Conservation (phyloP, 345 rosid genomes). For the Limnanthes douglasii region DNA sequence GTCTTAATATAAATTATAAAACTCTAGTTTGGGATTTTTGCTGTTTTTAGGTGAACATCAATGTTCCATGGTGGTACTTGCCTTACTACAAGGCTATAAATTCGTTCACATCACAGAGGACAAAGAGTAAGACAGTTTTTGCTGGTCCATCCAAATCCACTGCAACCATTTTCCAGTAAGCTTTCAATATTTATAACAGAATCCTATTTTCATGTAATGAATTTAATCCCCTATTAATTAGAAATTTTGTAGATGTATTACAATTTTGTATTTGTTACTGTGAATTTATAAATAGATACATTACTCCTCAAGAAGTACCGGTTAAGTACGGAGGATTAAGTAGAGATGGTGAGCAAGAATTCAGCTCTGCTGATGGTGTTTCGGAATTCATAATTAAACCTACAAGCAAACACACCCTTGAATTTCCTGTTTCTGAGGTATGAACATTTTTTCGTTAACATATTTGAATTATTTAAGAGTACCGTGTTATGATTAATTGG, state of each 20-base stretch:
- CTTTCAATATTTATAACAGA: not conserved
- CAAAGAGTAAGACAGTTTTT: conserved; percentile 86
- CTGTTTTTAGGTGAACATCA: conserved; percentile 56
- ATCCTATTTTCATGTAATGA: not conserved
- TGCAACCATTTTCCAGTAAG: conserved; percentile 72
- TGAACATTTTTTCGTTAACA: conserved; percentile 1
- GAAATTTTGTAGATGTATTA: not conserved
- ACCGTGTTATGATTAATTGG: too few species aligned
- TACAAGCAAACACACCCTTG: conserved; percentile 41
- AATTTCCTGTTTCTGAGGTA: conserved; percentile 63
- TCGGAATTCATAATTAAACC: conserved; percentile 53
- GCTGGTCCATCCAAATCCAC: conserved; percentile 70
- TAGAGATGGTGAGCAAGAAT: conserved; percentile 43
- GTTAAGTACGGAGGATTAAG: conserved; percentile 51
- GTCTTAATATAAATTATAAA: not conserved
- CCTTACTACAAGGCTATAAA: conserved; percentile 65
- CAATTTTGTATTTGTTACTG: not conserved
- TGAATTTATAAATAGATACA: conserved; percentile 22
- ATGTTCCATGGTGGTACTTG: conserved; percentile 98
- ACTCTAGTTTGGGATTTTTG: not conserved
- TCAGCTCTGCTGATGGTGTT: conserved; percentile 27
- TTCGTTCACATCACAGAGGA: conserved; percentile 83
- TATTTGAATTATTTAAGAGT: too few species aligned
- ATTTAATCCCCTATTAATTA: not conserved
- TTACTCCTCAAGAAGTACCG: conserved; percentile 55